Percentiles rank a stretch among this genome's conserved stretches.
phyloP scores from a whole-genome alignment of 1,284 basidiomycete genomes.

The Puccinia hordei region DNA sequence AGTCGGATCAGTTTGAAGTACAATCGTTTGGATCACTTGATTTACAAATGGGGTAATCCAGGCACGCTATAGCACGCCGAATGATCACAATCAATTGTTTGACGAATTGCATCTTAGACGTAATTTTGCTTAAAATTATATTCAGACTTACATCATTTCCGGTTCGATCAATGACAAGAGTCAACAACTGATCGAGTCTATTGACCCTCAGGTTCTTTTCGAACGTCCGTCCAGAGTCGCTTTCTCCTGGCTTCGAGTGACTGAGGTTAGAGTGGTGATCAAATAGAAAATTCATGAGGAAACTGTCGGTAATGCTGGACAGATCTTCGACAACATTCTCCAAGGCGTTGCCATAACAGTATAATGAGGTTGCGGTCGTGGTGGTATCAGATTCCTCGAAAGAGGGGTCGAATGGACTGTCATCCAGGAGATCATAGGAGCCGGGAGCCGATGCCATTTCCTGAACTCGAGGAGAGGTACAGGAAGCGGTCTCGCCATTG shows the following conservation, averaged over 20 bases:
- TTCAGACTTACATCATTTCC: conserved; percentile 33
- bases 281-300: conserved; percentile 37
- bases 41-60: conserved; percentile 50
- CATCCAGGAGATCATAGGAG: background rate
- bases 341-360: conserved; percentile 21
- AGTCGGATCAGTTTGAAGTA: conserved; percentile 35
- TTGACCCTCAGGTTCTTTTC: conserved; percentile 28
- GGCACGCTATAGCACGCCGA: conserved; percentile 17
- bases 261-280: conserved; percentile 22
- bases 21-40: conserved; percentile 24
- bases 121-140: background rate
- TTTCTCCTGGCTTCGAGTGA: conserved; percentile 16
- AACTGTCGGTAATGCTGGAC: conserved; percentile 9
- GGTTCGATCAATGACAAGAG: conserved; percentile 30
- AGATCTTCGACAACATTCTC: conserved; percentile 13
- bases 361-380: conserved; percentile 8
- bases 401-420: background rate
- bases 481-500: background rate
- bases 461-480: background rate
- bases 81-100: conserved; percentile 6
- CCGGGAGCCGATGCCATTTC: background rate
- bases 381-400: conserved; percentile 21
- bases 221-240: conserved; percentile 5
- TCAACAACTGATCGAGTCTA: conserved; percentile 30
- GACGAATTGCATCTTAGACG: background rate